Base-by-base conservation (phyloP, 148 eudicot genomes). In the Amaranthus hypochondriacus region DNA sequence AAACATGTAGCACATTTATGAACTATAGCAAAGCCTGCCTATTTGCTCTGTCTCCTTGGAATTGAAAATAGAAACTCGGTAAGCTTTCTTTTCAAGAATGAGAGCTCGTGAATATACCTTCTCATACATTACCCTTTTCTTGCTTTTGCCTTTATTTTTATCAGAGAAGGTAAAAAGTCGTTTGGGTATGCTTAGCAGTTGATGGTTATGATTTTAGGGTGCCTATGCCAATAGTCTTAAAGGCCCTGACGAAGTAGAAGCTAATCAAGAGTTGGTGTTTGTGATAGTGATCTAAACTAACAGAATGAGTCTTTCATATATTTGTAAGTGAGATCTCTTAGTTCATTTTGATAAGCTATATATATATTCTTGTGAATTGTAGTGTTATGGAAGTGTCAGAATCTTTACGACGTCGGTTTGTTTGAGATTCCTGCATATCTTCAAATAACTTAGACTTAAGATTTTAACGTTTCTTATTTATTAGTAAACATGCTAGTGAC, bases 101-200 rank as follows among this genome's bases (percentile, higher is more conserved):
- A 28, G 63, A 60, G 44, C 43, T 60, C 4, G 9, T 60, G 43
- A 60, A 44, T 21, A 60, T 6, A 60, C 43, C 12, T 5, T 60
- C 63, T 60, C 4, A 39, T 7, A 12, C 28, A 60, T 10, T 18
- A 21, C 44, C 63, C 12, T 60, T 4, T 9, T 10, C 44, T 60
- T 60, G 63, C 63, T 60, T 58, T 60, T 39, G 10, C 63, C 28
- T 58, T 60, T 39, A 9, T 60, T 60, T 60, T 60, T 60, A 60
- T 42, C 11, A 60, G 63, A 28, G 43, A 39, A 60, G 63, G 11
- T 13, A 5, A 60, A 18, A 60, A 18, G 63, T 60, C 8, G 9
- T 60, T 60, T 58, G 62, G 44, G 44, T 60, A 28, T 28, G 3
- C 63, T 60, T 21, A 60, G 63, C 63, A 60, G 28, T 28, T 6